Percentiles rank a stretch among this genome's conserved stretches.
Conservation (phyloP, 805 yeast genomes). For the Candida broadrunensis region DNA sequence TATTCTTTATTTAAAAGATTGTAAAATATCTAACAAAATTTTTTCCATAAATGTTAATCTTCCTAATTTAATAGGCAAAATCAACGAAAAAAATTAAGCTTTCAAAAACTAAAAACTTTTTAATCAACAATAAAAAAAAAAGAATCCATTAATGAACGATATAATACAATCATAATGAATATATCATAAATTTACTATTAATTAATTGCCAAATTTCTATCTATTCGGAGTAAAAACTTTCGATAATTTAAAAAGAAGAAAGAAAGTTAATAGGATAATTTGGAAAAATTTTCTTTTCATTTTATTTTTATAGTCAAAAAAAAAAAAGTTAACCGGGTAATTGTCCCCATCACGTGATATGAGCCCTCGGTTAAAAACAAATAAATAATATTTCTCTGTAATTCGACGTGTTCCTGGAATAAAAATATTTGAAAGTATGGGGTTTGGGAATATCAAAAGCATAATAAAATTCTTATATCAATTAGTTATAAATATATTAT, state of each 20-base stretch:
- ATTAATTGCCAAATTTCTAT: constrained; percentile 26
- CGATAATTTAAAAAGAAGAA: constrained; percentile 17
- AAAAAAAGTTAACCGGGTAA: too few species aligned
- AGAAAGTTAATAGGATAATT: too few species aligned
- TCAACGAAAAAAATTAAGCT: constrained; percentile 15
- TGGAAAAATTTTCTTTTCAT: constrained; percentile 3
- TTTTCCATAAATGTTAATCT: constrained; percentile 14
- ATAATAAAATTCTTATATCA: too few species aligned
- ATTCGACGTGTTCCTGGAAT: too few species aligned
- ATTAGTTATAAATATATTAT: too few species aligned
- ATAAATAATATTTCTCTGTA: too few species aligned
- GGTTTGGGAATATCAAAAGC: not conserved
- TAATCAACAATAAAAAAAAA: not conserved
- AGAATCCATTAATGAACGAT: constrained; percentile 21
- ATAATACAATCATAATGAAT: constrained; percentile 3
- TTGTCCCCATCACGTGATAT: too few species aligned
- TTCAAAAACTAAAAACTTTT: constrained; percentile 5
- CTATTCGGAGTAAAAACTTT: constrained; percentile 41
- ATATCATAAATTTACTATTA: constrained; percentile 11
- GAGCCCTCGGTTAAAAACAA: too few species aligned
- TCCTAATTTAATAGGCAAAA: constrained; percentile 42
- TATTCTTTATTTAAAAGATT: constrained; percentile 6
- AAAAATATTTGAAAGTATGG: too few species aligned
- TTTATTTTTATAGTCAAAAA: too few species aligned
- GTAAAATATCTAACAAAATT: constrained; percentile 9